phyloP scores from a whole-genome alignment of 495 filamentous ascomycete genomes.

The Trichoderma orchidacearum region DNA sequence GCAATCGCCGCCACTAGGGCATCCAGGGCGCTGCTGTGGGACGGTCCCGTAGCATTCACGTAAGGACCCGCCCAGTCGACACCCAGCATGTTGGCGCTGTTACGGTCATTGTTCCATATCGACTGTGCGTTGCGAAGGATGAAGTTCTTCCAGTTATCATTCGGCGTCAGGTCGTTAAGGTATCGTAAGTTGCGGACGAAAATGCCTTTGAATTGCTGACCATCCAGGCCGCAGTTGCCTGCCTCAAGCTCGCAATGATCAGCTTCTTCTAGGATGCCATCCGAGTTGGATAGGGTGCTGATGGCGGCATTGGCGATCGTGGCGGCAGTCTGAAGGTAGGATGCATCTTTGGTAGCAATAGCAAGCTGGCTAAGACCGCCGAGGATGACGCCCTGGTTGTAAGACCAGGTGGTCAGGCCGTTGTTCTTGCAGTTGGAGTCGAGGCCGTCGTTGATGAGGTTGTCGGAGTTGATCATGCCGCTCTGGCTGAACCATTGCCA shows the following conservation, averaged over 20 bases:
- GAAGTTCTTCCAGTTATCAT: conserved; percentile 36
- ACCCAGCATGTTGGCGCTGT: conserved; percentile 34
- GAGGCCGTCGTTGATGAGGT: conserved; percentile 61
- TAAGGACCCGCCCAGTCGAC: conserved; percentile 47
- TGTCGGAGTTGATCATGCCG: conserved; percentile 52
- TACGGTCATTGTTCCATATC: conserved; percentile 52
- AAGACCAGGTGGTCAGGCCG: conserved; percentile 49
- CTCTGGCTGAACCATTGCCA: conserved; percentile 58
- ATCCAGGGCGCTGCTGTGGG: conserved; percentile 56
- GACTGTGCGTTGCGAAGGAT: conserved; percentile 49
- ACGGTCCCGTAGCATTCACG: conserved; percentile 30
- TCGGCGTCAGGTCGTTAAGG: conserved; percentile 38
- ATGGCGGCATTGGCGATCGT: conserved; percentile 55
- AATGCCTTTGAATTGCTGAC: conserved; percentile 65
- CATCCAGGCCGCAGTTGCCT: conserved; percentile 38
- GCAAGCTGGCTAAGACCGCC: conserved; percentile 58
- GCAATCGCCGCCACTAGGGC: conserved; percentile 52
- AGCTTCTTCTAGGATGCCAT: conserved; percentile 51
- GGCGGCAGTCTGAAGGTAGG: conserved; percentile 41
- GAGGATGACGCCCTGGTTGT: conserved; percentile 72
- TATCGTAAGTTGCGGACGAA: conserved; percentile 58
- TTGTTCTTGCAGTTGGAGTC: conserved; percentile 51
- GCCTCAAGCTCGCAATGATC: conserved; percentile 40
- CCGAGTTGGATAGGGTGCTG: conserved; percentile 31
- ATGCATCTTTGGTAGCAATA: conserved; percentile 35